Conservation (phyloP, 2,329 filamentous ascomycete species). For the Fusarium dlaminii region DNA sequence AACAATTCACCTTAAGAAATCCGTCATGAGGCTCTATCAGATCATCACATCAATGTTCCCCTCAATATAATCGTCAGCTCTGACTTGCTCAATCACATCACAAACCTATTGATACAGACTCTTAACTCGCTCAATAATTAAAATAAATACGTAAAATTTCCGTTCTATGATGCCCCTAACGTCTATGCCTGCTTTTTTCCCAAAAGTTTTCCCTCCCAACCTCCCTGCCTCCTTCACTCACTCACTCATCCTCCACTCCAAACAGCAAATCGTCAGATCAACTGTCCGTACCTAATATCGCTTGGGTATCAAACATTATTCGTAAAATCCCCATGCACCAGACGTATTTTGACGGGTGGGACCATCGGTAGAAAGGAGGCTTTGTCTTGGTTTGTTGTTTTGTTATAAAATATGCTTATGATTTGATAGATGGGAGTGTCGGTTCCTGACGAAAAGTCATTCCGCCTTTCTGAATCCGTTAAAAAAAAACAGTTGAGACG, state of each 20-base stretch:
- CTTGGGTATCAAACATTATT: slow-evolving; percentile 40
- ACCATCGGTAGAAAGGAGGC: slow-evolving; percentile 27
- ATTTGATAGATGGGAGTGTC: neutral
- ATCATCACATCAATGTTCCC: neutral
- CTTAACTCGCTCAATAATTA: slow-evolving; percentile 15
- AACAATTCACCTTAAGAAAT: neutral
- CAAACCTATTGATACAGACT: neutral
- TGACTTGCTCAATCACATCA: neutral
- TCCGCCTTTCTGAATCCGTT: neutral
- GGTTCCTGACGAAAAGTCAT: slow-evolving; percentile 1
- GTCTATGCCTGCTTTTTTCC: slow-evolving; percentile 31
- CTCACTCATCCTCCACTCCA: neutral
- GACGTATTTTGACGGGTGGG: slow-evolving; percentile 21
- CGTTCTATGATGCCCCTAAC: slow-evolving; percentile 34
- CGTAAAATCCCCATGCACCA: slow-evolving; percentile 37
- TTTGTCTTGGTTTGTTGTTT: slow-evolving; percentile 30
- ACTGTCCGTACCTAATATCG: slow-evolving; percentile 19
- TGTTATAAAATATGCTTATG: slow-evolving; percentile 14
- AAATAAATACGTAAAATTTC: slow-evolving; percentile 33
- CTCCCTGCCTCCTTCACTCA: neutral
- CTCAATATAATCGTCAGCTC: neutral
- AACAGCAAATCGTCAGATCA: slow-evolving; percentile 3
- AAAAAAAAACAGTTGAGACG: slow-evolving; percentile 1
- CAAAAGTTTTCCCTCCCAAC: slow-evolving; percentile 3
- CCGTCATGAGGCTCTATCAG: neutral